These are phyloP conservation scores for Aeschynomene evenia DNA, from an alignment of 306 rosid species.

Conservation along the genomic window DNA sequence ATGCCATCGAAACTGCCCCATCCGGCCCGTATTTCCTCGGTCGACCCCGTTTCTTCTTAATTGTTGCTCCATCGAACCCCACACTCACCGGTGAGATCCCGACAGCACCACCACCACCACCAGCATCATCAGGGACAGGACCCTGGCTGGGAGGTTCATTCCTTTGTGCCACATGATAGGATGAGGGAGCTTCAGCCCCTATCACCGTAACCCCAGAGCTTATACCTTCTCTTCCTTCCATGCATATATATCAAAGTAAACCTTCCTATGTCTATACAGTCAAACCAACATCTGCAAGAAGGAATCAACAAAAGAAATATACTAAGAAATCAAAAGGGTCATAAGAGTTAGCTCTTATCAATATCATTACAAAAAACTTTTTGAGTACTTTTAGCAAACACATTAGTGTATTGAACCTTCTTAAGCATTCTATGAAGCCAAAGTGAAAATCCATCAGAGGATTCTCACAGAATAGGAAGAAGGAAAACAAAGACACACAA, in stretches of 20 bases:
- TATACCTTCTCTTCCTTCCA: slow-evolving; percentile 73
- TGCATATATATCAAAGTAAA: slow-evolving; percentile 31
- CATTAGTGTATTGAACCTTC: slow-evolving; percentile 16
- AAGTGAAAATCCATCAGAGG: slow-evolving; percentile 29
- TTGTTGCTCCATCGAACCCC: slow-evolving; percentile 46
- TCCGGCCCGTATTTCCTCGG: slow-evolving; percentile 85
- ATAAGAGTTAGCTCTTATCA: background rate
- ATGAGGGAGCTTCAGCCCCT: slow-evolving; percentile 83
- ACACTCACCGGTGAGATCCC: slow-evolving; percentile 44
- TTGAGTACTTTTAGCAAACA: background rate
- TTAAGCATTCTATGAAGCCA: slow-evolving; percentile 13
- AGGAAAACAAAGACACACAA: background rate
- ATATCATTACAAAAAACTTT: background rate
- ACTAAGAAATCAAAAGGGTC: background rate
- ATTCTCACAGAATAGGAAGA: slow-evolving; percentile 12
- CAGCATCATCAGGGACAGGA: slow-evolving; percentile 28
- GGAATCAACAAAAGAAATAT: background rate
- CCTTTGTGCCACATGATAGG: slow-evolving; percentile 79
- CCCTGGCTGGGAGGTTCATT: slow-evolving; percentile 49
- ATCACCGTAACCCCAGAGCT: slow-evolving; percentile 72
- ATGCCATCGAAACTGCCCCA: slow-evolving; percentile 59
- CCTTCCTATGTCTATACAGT: slow-evolving; percentile 15
- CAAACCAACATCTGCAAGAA: slow-evolving; percentile 48
- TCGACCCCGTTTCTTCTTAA: slow-evolving; percentile 78
- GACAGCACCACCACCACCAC: background rate